Base-by-base conservation (phyloP, 352 stramenopile species). In the Phytophthora chlamydospora region DNA sequence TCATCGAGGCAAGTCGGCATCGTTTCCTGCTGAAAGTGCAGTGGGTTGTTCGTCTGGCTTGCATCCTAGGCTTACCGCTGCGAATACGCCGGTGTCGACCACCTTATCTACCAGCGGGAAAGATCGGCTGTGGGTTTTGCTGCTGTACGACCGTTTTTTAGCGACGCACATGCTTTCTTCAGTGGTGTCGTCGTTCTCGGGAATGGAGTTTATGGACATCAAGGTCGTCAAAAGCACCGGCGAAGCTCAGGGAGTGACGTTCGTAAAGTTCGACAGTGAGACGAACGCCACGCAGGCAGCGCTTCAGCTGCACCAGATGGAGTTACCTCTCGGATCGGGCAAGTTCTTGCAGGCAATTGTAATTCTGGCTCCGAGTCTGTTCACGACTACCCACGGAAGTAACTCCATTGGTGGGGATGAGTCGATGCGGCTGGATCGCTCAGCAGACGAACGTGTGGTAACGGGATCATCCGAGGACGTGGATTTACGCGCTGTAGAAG, bases 171-270 rank as follows among this genome's bases (percentile, higher is more conserved):
- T 81, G 17, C 71, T 95, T 21, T 93, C 86, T 6, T 80, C 77
- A 0, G 75, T 73, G 32, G 82, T 87, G 16, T 84, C 83, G 1
- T 59, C 62, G 0, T 90, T 76, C 27, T 50, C 64, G 12, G 85
- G 85, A 0, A 92, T 95, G 83, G 74, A 93, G 50, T 91, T 90
- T 41, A 73, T 95, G 50, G 84, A 95, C 46, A 91, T 95, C 49
- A 90, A 92, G 40, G 66, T 92, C 13, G 73, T 79, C 16, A 82
- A 75, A 44, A 89, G 73, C 43, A 88, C 76, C 0, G 76, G 79
- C 0, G 75, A 88, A 42, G 68, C 80, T 0, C 84, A 93, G 58
- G 82, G 83, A 19, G 74, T 93, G 10, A 83, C 82, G 2, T 93
- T 91, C 49, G 81, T 85, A 14, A 91, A 89, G 50, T 95, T 95